Evolutionary conservation across 208 protist genomes (phyloP), one percentile per base, ranked within the genome.

Genomic region (Crithidia mellificae): DNA sequence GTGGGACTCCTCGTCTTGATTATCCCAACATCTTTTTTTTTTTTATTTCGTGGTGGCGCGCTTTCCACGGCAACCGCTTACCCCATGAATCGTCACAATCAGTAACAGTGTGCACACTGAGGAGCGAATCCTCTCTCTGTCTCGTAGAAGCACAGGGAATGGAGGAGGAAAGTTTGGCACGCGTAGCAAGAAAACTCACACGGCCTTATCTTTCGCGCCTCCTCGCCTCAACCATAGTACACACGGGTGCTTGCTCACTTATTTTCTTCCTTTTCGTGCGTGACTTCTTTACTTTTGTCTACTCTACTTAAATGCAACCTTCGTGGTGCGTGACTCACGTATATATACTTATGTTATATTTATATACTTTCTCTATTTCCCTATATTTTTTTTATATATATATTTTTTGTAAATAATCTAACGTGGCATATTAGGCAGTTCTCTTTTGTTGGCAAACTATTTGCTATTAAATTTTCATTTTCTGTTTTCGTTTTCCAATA

Each of bases 351-450:
- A 22, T 32, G 36, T 53, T 50, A 19, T 30, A 34, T 54, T 47
- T 27, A 24, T 78, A 61, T 57, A 52, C n/a, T n/a, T n/a, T n/a
- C n/a, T n/a, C n/a, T 54, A 65, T 41, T 44, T 20, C 34, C 34
- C 34, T 38, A 38, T 38, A n/a, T 38, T 11, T 38, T 5, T 38
- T 38, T 12, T 38, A 38, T 38, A 38, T 38, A 5, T 11, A 38
- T 38, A 38, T 12, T 11, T 38, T 38, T 38, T 38, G 34, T 38
- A n/a, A n/a, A n/a, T n/a, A n/a, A n/a, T n/a, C n/a, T n/a, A n/a
- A n/a, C n/a, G n/a, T n/a, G n/a, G n/a, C n/a, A n/a, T n/a, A n/a
- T n/a, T n/a, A n/a, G n/a, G n/a, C n/a, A n/a, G n/a, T n/a, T 38
- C 34, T 38, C 7, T 38, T 38, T 12, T 38, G 11, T 38, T 12